phyloP scores from a whole-genome alignment of 2,329 filamentous ascomycete genomes.

The Hypomyces perniciosus region DNA sequence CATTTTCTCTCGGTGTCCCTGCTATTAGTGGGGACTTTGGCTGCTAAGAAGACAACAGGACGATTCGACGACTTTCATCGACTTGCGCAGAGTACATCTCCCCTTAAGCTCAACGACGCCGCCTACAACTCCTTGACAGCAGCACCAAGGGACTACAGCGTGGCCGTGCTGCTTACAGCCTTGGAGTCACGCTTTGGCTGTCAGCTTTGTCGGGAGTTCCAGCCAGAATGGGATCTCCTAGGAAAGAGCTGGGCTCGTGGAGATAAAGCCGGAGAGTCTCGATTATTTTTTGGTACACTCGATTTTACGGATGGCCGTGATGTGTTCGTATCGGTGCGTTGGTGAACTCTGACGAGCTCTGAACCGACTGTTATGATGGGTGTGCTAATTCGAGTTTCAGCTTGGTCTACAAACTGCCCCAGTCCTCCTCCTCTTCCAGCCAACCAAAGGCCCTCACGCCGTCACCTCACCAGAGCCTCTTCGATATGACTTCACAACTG shows the following conservation, averaged over 20 bases:
- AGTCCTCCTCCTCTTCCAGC: slow-evolving; percentile 79
- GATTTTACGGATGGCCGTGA: slow-evolving; percentile 82
- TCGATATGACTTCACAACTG: slow-evolving; percentile 78
- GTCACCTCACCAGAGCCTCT: slow-evolving; percentile 61
- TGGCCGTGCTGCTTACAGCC: slow-evolving; percentile 80
- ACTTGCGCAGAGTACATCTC: slow-evolving; percentile 58
- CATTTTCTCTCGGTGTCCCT: slow-evolving; percentile 58
- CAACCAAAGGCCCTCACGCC: slow-evolving; percentile 76
- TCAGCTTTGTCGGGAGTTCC: slow-evolving; percentile 80
- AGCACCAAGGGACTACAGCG: slow-evolving; percentile 74
- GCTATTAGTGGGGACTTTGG: slow-evolving; percentile 53
- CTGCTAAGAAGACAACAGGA: slow-evolving; percentile 56
- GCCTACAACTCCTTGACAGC: slow-evolving; percentile 71
- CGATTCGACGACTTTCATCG: slow-evolving; percentile 66
- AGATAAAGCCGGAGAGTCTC: slow-evolving; percentile 66
- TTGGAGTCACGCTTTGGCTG: slow-evolving; percentile 79
- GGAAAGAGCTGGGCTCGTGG: slow-evolving; percentile 82
- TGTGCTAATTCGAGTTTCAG: slow-evolving; percentile 39
- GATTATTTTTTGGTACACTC: slow-evolving; percentile 73
- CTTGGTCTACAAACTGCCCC: slow-evolving; percentile 91
- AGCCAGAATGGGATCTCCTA: slow-evolving; percentile 88
- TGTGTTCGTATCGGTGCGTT: slow-evolving; percentile 75
- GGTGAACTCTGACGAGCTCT: too few species aligned
- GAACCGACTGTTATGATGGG: too few species aligned
- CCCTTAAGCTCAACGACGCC: slow-evolving; percentile 72